Percentiles rank a stretch among this genome's conserved stretches.
Evolutionary conservation across 306 rosid species (phyloP).

Genomic region (Vigna reflexopilosa): DNA sequence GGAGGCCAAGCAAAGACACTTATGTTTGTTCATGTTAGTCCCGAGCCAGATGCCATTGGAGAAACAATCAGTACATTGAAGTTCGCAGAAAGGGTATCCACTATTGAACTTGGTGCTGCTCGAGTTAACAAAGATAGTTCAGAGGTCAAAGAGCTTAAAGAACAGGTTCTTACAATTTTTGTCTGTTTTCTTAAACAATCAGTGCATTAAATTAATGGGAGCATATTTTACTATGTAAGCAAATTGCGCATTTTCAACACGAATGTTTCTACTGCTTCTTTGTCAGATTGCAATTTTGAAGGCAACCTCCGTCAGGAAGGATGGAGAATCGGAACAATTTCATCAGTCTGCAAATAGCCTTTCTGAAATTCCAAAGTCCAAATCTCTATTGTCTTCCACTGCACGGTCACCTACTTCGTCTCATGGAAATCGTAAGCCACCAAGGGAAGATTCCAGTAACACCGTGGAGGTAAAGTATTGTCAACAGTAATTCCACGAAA

Average conservation of each 20-base stretch:
- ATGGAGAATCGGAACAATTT: slow-evolving; percentile 57
- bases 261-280: slow-evolving; percentile 32
- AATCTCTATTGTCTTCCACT: slow-evolving; percentile 56
- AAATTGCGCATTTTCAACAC: background rate
- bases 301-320: slow-evolving; percentile 74
- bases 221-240: slow-evolving; percentile 8
- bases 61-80: slow-evolving; percentile 94
- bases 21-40: slow-evolving; percentile 96
- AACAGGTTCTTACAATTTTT: slow-evolving; percentile 65
- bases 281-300: slow-evolving; percentile 74
- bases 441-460: slow-evolving; percentile 61
- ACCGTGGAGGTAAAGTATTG: slow-evolving; percentile 58
- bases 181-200: background rate
- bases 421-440: slow-evolving; percentile 54
- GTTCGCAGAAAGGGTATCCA: slow-evolving; percentile 94
- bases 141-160: slow-evolving; percentile 87
- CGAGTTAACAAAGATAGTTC: slow-evolving; percentile 74
- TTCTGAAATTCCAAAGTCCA: slow-evolving; percentile 53
- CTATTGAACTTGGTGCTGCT: slow-evolving; percentile 95
- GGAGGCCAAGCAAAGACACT: slow-evolving; percentile 99
- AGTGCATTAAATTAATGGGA: slow-evolving; percentile 7
- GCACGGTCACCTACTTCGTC: slow-evolving; percentile 46
- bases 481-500: slow-evolving; percentile 9
- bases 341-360: slow-evolving; percentile 51
- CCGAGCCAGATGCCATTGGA: slow-evolving; percentile 76